Evolutionary conservation across 495 filamentous ascomycete genomes (phyloP).

Genomic region (Filosporella fistucella): DNA sequence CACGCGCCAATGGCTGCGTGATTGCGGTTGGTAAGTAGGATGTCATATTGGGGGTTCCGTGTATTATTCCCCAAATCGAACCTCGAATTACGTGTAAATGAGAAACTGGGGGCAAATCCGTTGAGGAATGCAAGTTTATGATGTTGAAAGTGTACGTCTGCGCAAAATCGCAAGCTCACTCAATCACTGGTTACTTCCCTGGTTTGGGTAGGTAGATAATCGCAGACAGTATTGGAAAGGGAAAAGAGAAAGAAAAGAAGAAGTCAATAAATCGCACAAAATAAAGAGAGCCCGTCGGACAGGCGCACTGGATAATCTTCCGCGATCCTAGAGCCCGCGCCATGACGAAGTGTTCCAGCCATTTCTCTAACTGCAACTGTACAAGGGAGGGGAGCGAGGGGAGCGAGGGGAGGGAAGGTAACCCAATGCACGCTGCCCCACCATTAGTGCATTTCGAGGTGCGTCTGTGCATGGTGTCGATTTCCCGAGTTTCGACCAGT

Average conservation of each 20-base stretch:
- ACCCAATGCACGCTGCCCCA: slow-evolving; percentile 12
- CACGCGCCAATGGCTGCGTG: slow-evolving; percentile 10
- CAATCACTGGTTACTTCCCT: not conserved
- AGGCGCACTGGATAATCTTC: slow-evolving; percentile 1
- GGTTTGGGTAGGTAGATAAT: too few relatives aligned
- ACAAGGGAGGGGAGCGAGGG: not conserved
- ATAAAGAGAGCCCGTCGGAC: not conserved
- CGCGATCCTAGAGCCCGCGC: slow-evolving; percentile 10
- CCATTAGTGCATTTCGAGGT: slow-evolving; percentile 19
- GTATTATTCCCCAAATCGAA: not conserved
- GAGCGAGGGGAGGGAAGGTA: slow-evolving; percentile 9
- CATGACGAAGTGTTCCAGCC: slow-evolving; percentile 15
- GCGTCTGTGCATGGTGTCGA: slow-evolving; percentile 3
- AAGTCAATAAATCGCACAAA: not conserved
- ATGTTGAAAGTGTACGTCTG: slow-evolving; percentile 1
- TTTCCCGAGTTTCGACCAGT: not conserved
- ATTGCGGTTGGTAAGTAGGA: slow-evolving; percentile 18
- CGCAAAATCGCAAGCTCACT: slow-evolving; percentile 12
- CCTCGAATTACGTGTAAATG: not conserved
- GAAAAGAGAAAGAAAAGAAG: slow-evolving; percentile 1
- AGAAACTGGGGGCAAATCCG: not conserved
- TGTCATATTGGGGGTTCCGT: slow-evolving; percentile 16
- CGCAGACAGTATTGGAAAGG: not conserved
- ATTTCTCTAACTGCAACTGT: slow-evolving; percentile 1
- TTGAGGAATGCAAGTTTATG: not conserved